These are phyloP conservation scores for Penicillium turbatum DNA, from an alignment of 495 filamentous ascomycete species.

Conservation along the genomic window DNA sequence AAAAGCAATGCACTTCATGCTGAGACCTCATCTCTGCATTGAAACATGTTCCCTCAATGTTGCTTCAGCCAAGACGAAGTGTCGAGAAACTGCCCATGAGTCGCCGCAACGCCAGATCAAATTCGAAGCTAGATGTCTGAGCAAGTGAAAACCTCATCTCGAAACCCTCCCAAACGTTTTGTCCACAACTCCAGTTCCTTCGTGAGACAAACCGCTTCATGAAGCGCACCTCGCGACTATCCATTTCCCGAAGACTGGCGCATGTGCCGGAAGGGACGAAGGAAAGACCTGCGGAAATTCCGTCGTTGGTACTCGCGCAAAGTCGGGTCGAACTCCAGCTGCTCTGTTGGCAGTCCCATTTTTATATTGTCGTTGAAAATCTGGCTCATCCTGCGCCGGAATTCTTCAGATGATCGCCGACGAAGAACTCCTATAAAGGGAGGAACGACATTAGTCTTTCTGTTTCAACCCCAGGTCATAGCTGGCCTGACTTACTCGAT, in stretches of 20 bases:
- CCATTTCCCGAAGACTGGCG: background rate
- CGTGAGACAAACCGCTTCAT: background rate
- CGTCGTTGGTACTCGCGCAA: conserved; percentile 6
- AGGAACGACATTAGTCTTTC: background rate
- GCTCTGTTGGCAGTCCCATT: conserved; percentile 21
- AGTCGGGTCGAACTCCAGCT: conserved; percentile 24
- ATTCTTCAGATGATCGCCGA: conserved; percentile 37
- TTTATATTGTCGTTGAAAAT: conserved; percentile 38
- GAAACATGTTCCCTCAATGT: background rate
- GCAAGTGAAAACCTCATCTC: background rate
- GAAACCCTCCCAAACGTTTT: background rate
- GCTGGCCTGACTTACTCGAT: conserved; percentile 13
- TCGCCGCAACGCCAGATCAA: background rate
- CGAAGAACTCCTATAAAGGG: conserved; percentile 20
- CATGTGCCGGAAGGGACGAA: conserved; percentile 12
- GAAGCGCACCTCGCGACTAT: too few species aligned
- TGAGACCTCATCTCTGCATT: background rate
- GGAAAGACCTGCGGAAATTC: conserved; percentile 16
- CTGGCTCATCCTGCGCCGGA: conserved; percentile 36
- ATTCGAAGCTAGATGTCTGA: conserved; percentile 2
- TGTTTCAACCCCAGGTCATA: background rate
- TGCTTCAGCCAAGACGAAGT: background rate
- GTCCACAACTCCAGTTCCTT: background rate
- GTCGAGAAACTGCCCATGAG: background rate
- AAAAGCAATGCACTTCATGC: background rate